Percentiles rank a stretch among this genome's conserved stretches.
Conservation (phyloP, 805 yeast genomes). For the Lipomyces chichibuensis region DNA sequence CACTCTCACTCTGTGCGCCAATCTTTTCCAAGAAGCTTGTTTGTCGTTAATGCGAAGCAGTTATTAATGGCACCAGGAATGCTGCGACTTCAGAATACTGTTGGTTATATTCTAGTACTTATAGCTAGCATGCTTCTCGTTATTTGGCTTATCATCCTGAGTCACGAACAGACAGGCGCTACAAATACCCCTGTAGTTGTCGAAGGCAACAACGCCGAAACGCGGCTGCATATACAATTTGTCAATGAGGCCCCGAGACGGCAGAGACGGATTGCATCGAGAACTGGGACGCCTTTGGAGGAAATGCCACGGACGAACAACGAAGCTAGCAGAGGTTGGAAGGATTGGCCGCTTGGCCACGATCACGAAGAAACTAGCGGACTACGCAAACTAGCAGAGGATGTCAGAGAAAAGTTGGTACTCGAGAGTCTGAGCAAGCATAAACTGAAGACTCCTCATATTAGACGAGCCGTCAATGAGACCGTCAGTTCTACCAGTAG, state of each 20-base stretch:
- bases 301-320: neutral
- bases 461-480: constrained; percentile 23
- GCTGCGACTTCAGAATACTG: neutral
- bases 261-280: neutral
- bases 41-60: neutral
- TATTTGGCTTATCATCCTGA: neutral
- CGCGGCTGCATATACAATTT: neutral
- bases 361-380: neutral
- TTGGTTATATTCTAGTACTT: neutral
- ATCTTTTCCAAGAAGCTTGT: neutral
- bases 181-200: neutral
- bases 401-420: neutral
- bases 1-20: neutral
- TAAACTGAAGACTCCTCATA: constrained; percentile 3
- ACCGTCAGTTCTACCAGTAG: constrained; percentile 6
- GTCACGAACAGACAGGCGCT: neutral
- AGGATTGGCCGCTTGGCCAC: neutral
- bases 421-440: constrained; percentile 7
- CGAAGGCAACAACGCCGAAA: neutral
- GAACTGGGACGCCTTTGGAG: neutral
- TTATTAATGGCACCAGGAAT: neutral
- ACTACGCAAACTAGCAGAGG: neutral
- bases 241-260: neutral
- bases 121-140: neutral
- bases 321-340: neutral